Evolutionary conservation across 1,284 basidiomycete genomes (phyloP).

Genomic region (Irpex sp.): DNA sequence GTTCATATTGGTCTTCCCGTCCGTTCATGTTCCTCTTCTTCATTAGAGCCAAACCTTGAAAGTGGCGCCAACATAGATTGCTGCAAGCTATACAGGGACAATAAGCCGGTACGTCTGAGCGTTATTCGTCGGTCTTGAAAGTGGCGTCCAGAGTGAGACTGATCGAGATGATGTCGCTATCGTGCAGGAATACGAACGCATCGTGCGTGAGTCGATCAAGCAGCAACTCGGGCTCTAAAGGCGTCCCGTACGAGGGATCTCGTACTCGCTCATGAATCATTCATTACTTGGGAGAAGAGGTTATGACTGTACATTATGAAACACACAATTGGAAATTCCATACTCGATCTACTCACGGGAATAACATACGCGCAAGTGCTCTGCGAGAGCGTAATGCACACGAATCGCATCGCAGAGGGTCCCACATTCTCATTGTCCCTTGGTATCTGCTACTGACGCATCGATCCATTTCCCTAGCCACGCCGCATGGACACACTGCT

Average conservation of each 20-base stretch:
- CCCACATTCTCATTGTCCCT: not conserved
- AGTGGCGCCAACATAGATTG: slow-evolving; percentile 98
- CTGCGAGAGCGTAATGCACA: too few species aligned
- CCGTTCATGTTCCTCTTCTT: not conserved
- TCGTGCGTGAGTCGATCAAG: slow-evolving; percentile 65
- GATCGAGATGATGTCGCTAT: not conserved
- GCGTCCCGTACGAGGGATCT: not conserved
- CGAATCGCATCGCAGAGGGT: too few species aligned
- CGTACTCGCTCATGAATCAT: not conserved
- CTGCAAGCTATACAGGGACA: slow-evolving; percentile 92
- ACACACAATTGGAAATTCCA: too few species aligned
- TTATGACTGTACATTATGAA: too few species aligned
- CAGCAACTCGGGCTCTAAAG: slow-evolving; percentile 67
- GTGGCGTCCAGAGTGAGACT: not conserved
- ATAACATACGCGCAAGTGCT: too few species aligned
- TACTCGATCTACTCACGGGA: too few species aligned
- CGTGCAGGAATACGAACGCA: slow-evolving; percentile 64
- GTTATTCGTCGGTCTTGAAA: not conserved
- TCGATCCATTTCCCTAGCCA: not conserved
- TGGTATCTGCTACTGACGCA: not conserved
- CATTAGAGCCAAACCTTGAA: slow-evolving; percentile 94
- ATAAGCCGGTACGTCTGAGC: slow-evolving; percentile 48
- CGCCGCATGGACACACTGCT: not conserved
- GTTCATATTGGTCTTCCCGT: not conserved
- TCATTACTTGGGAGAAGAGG: not conserved